A percentile compares a stretch with the other conserved stretches of the same genome.
phyloP scores from a whole-genome alignment of 2,329 filamentous ascomycete species.

The Pyrenochaeta sp. region DNA sequence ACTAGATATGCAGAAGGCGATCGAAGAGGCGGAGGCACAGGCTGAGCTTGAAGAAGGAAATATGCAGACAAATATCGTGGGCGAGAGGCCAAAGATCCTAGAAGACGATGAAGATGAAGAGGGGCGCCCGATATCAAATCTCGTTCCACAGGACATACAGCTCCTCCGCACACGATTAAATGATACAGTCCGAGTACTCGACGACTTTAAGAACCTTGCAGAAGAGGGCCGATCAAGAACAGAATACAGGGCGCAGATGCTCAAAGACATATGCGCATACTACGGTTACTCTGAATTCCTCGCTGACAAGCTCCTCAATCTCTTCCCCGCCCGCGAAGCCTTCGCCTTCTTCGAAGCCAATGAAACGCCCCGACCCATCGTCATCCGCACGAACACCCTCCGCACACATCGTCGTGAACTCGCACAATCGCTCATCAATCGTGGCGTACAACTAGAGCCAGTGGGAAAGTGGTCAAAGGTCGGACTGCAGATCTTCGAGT shows the following conservation, averaged over 20 bases:
- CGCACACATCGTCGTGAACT: conserved; percentile 80
- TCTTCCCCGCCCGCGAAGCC: conserved; percentile 92
- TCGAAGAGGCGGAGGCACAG: conserved; percentile 83
- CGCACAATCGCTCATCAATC: conserved; percentile 92
- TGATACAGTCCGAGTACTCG: conserved; percentile 89
- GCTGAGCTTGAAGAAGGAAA: conserved; percentile 86
- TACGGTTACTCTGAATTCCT: conserved; percentile 95
- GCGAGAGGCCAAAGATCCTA: conserved; percentile 69
- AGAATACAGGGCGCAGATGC: conserved; percentile 85
- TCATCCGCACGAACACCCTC: conserved; percentile 96
- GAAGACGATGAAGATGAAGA: conserved; percentile 67
- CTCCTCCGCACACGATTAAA: conserved; percentile 88
- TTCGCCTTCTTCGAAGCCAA: conserved; percentile 99
- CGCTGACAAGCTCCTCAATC: conserved; percentile 92
- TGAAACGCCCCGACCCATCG: conserved; percentile 90
- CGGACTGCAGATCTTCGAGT: conserved; percentile 95
- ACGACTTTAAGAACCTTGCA: conserved; percentile 83
- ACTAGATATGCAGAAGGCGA: conserved; percentile 78
- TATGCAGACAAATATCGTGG: conserved; percentile 91
- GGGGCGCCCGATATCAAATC: conserved; percentile 63
- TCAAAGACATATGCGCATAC: conserved; percentile 94
- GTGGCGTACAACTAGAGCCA: conserved; percentile 93
- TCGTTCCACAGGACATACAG: conserved; percentile 85
- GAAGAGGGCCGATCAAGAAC: conserved; percentile 82
- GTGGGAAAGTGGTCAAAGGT: conserved; percentile 99